Evolutionary conservation across 2,329 filamentous ascomycete genomes (phyloP).

Genomic region (Talaromyces marneffei): DNA sequence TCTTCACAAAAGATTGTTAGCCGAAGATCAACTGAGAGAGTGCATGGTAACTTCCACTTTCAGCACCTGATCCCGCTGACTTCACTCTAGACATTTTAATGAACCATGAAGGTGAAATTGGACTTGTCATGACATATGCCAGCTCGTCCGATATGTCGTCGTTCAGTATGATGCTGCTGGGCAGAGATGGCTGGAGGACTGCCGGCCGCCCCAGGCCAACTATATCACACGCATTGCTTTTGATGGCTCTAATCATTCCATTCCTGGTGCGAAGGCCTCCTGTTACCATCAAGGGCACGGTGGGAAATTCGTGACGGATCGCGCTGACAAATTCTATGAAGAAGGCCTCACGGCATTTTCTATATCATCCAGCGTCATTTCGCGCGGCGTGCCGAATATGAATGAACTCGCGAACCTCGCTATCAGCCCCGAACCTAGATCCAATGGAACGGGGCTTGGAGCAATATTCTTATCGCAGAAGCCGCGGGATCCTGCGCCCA

Average conservation of each 20-base stretch:
- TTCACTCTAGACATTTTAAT: not conserved
- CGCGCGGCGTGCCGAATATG: constrained; percentile 48
- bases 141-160: not conserved
- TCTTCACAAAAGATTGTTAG: not conserved
- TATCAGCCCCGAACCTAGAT: constrained; percentile 33
- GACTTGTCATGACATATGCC: not conserved
- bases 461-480: constrained; percentile 29
- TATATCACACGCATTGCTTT: not conserved
- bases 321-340: constrained; percentile 5
- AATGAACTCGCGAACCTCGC: constrained; percentile 27
- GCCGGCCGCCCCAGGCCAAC: constrained; percentile 3
- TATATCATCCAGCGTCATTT: constrained; percentile 52
- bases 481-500: constrained; percentile 32
- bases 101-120: not conserved
- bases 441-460: constrained; percentile 36
- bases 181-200: constrained; percentile 5
- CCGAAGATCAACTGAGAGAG: not conserved
- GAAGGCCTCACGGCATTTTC: constrained; percentile 19
- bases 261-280: constrained; percentile 1
- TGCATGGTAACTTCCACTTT: not conserved
- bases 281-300: not conserved
- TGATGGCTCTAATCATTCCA: not conserved
- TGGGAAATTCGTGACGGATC: not conserved
- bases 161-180: not conserved
- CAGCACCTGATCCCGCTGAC: not conserved